Conservation (phyloP, 495 filamentous ascomycete species). For the Penicillium samsonianum region DNA sequence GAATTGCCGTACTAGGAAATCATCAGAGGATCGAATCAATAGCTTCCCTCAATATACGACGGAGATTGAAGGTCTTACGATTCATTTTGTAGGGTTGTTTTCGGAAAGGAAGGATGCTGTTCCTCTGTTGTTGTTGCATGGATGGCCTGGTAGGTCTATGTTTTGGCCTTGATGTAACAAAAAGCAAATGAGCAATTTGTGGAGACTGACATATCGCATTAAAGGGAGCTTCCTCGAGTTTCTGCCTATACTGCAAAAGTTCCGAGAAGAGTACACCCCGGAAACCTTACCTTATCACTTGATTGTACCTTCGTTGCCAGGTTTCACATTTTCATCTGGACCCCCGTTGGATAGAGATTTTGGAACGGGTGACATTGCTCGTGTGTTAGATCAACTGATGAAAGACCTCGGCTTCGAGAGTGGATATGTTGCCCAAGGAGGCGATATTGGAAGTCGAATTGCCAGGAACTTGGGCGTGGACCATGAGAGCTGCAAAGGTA, state of each 20-base stretch:
- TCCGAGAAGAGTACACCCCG: slow-evolving; percentile 54
- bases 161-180: not conserved
- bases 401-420: slow-evolving; percentile 55
- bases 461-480: slow-evolving; percentile 44
- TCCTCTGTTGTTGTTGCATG: slow-evolving; percentile 61
- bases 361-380: slow-evolving; percentile 39
- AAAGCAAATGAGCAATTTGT: not conserved
- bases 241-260: slow-evolving; percentile 45
- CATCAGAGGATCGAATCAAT: slow-evolving; percentile 59
- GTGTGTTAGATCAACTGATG: slow-evolving; percentile 61
- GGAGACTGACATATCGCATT: not conserved
- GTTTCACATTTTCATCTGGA: slow-evolving; percentile 59
- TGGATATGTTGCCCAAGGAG: slow-evolving; percentile 66
- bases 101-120: slow-evolving; percentile 59
- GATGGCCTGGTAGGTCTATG: slow-evolving; percentile 56
- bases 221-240: slow-evolving; percentile 60
- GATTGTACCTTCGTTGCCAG: slow-evolving; percentile 65
- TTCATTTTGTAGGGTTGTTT: slow-evolving; percentile 67
- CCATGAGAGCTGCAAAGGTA: slow-evolving; percentile 49
- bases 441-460: slow-evolving; percentile 62
- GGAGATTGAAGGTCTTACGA: slow-evolving; percentile 47
- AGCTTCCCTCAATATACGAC: slow-evolving; percentile 62
- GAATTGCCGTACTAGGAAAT: slow-evolving; percentile 38
- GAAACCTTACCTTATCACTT: slow-evolving; percentile 63
- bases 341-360: slow-evolving; percentile 54